Evolutionary conservation across 768 basidiomycete species (phyloP).

Genomic region (Tricholoma matsutake): DNA sequence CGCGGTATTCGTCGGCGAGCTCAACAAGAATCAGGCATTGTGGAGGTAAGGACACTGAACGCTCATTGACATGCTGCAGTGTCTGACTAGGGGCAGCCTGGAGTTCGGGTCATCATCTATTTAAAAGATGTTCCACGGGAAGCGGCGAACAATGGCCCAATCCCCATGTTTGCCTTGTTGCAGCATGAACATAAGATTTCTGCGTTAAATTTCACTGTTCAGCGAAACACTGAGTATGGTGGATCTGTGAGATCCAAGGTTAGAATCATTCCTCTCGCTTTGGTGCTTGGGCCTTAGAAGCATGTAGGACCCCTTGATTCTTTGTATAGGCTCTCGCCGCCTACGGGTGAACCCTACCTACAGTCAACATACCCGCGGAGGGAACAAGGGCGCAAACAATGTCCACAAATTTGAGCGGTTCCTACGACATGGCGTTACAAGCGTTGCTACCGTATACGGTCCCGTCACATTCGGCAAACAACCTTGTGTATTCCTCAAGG

Average conservation of each 20-base stretch:
- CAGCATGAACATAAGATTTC: slow-evolving; percentile 97
- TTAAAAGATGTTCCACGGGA: slow-evolving; percentile 73
- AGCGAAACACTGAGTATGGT: slow-evolving; percentile 92
- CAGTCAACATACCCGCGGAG: slow-evolving; percentile 88
- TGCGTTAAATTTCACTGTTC: slow-evolving; percentile 88
- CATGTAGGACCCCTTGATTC: slow-evolving; percentile 75
- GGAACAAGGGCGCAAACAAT: slow-evolving; percentile 90
- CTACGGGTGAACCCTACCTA: slow-evolving; percentile 84
- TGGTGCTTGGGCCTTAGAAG: slow-evolving; percentile 5
- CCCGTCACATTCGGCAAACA: slow-evolving; percentile 86
- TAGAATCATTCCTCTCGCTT: neutral
- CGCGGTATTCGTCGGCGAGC: slow-evolving; percentile 63
- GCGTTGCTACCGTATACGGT: slow-evolving; percentile 85
- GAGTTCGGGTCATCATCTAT: slow-evolving; percentile 74
- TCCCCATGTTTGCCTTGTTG: slow-evolving; percentile 77
- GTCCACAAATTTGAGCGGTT: slow-evolving; percentile 96
- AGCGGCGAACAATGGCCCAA: slow-evolving; percentile 44
- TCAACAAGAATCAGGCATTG: slow-evolving; percentile 53
- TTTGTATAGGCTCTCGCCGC: slow-evolving; percentile 88
- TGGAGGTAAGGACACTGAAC: slow-evolving; percentile 53
- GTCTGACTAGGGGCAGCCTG: slow-evolving; percentile 50
- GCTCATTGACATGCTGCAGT: neutral
- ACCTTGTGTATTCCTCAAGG: slow-evolving; percentile 74
- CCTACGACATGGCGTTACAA: slow-evolving; percentile 76
- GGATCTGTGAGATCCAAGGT: slow-evolving; percentile 92